phyloP scores from a whole-genome alignment of 306 rosid genomes.

The Vachellia pachyceras region DNA sequence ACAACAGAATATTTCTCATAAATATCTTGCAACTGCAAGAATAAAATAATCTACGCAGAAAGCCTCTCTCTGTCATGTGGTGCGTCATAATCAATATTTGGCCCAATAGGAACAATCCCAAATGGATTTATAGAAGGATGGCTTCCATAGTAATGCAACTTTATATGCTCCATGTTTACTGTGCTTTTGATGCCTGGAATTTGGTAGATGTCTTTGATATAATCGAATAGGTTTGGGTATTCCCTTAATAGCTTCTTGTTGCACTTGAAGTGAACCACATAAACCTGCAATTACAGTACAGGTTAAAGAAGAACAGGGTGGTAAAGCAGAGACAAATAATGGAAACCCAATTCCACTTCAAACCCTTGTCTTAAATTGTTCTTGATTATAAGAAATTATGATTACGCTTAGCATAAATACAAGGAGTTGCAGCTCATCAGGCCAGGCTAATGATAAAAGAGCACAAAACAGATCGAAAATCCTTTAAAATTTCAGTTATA shows the following conservation, averaged over 20 bases:
- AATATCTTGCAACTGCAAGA: conserved; percentile 10
- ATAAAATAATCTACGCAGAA: conserved; percentile 48
- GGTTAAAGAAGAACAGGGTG: background rate
- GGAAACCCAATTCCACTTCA: background rate
- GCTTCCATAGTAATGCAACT: conserved; percentile 83
- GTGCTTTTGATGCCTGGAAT: conserved; percentile 72
- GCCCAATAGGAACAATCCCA: conserved; percentile 81
- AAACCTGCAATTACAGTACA: conserved; percentile 70
- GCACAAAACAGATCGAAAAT: background rate
- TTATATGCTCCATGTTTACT: conserved; percentile 83
- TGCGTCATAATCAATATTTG: conserved; percentile 67
- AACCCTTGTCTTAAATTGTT: background rate
- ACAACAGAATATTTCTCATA: background rate
- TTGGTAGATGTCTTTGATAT: conserved; percentile 87
- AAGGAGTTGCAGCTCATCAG: background rate
- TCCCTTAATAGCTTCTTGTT: conserved; percentile 84
- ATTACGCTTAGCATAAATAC: background rate
- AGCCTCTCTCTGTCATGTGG: conserved; percentile 79
- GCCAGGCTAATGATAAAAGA: background rate
- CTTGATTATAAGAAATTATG: background rate
- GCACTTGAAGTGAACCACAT: conserved; percentile 95
- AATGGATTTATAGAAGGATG: conserved; percentile 87
- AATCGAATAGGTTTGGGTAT: conserved; percentile 80
- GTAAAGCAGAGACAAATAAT: background rate
- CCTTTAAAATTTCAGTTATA: conserved; percentile 9